A percentile compares a stretch with the other conserved stretches of the same genome.
Conservation (phyloP, 768 basidiomycete genomes). For the Calocybe indica region DNA sequence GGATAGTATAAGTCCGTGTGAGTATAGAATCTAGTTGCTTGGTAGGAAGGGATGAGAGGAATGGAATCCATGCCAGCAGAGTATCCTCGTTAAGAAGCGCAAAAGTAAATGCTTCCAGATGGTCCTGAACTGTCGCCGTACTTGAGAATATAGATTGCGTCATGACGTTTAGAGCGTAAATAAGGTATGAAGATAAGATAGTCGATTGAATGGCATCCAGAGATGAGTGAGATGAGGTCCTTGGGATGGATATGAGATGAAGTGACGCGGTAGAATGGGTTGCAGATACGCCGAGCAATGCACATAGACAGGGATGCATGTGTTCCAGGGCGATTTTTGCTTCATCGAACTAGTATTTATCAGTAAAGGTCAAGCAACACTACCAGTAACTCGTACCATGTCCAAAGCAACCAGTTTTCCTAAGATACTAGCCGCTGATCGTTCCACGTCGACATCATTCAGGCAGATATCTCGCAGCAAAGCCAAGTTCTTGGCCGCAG, state of each 20-base stretch:
- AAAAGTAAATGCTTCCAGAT: constrained; percentile 13
- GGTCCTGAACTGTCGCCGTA: background rate
- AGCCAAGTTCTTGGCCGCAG: constrained; percentile 39
- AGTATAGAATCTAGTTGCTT: constrained; percentile 55
- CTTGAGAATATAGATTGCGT: constrained; percentile 16
- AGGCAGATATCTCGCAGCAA: constrained; percentile 39
- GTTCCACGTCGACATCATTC: constrained; percentile 60
- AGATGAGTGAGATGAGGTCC: constrained; percentile 18
- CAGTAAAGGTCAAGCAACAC: constrained; percentile 1
- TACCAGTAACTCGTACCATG: constrained; percentile 47
- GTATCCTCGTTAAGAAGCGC: constrained; percentile 22
- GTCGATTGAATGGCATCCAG: no score
- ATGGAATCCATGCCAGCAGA: constrained; percentile 49
- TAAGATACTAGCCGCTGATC: constrained; percentile 61
- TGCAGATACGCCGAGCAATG: constrained; percentile 18
- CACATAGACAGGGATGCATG: constrained; percentile 38
- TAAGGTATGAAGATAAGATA: constrained; percentile 30
- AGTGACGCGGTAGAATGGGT: constrained; percentile 7
- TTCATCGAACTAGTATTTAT: constrained; percentile 41
- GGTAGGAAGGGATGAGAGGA: constrained; percentile 32
- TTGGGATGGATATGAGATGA: constrained; percentile 38
- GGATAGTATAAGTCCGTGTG: constrained; percentile 50
- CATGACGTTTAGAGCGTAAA: constrained; percentile 44
- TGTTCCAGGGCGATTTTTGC: constrained; percentile 40
- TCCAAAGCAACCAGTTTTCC: constrained; percentile 65